Evolutionary conservation across 768 basidiomycete species (phyloP).

Genomic region (Pholiota molesta): DNA sequence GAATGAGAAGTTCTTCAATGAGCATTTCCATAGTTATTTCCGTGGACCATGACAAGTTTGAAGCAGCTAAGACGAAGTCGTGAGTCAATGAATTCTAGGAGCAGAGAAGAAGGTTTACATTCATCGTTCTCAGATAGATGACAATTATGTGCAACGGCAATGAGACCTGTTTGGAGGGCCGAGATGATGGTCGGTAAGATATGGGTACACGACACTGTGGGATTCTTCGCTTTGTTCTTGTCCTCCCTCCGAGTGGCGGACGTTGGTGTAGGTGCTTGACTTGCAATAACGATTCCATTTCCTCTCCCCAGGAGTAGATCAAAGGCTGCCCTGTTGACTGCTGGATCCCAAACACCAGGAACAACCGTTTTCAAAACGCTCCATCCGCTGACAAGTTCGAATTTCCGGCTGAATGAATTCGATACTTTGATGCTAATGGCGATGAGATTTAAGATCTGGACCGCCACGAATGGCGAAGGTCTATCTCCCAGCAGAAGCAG

Average conservation of each 20-base stretch:
- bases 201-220: constrained; percentile 58
- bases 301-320: constrained; percentile 62
- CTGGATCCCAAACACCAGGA: constrained; percentile 67
- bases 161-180: constrained; percentile 63
- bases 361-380: constrained; percentile 68
- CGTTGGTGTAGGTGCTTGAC: constrained; percentile 22
- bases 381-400: constrained; percentile 88
- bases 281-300: not conserved
- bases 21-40: constrained; percentile 58
- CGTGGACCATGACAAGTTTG: constrained; percentile 30
- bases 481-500: constrained; percentile 79
- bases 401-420: constrained; percentile 73
- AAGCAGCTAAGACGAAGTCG: constrained; percentile 17
- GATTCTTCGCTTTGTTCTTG: constrained; percentile 25
- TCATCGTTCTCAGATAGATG: constrained; percentile 35
- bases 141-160: constrained; percentile 39
- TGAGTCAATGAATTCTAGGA: constrained; percentile 1
- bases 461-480: constrained; percentile 62
- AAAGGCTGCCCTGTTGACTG: constrained; percentile 69
- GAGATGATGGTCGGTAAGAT: constrained; percentile 75
- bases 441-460: constrained; percentile 63
- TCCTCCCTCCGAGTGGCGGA: constrained; percentile 22
- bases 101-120: constrained; percentile 9
- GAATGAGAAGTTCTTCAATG: constrained; percentile 67
- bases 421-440: constrained; percentile 56